Evolutionary conservation across 768 basidiomycete species (phyloP).

Genomic region (Harrya chromipes): DNA sequence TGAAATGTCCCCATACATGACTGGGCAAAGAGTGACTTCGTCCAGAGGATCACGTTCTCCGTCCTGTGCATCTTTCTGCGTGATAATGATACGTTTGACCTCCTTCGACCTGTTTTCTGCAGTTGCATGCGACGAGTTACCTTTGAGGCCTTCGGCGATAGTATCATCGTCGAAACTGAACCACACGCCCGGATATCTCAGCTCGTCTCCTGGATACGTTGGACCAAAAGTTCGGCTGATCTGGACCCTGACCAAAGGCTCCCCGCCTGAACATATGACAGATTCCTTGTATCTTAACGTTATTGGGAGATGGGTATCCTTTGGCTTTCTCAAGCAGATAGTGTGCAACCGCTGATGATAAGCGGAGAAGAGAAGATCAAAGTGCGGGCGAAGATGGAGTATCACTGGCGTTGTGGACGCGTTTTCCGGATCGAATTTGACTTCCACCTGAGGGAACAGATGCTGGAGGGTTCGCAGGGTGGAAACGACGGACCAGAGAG

Average conservation of each 20-base stretch:
- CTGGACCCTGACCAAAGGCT: conserved; percentile 57
- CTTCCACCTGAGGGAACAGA: conserved; percentile 74
- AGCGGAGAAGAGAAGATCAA: conserved; percentile 83
- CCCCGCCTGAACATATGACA: conserved; percentile 57
- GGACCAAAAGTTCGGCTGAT: conserved; percentile 79
- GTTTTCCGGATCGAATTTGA: conserved; percentile 77
- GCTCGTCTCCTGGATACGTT: conserved; percentile 74
- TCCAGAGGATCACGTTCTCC: conserved; percentile 65
- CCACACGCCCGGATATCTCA: conserved; percentile 80
- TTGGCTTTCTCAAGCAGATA: conserved; percentile 67
- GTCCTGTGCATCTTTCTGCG: conserved; percentile 60
- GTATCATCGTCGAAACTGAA: conserved; percentile 82
- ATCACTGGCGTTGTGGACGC: conserved; percentile 70
- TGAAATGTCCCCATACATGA: conserved; percentile 71
- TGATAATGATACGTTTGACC: conserved; percentile 71
- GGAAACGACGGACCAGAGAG: conserved; percentile 76
- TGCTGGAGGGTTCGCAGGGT: conserved; percentile 62
- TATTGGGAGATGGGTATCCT: conserved; percentile 63
- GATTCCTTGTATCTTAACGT: conserved; percentile 65
- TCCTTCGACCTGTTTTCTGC: conserved; percentile 66
- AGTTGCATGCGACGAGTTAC: conserved; percentile 32
- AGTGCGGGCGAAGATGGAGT: conserved; percentile 74
- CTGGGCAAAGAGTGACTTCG: conserved; percentile 61
- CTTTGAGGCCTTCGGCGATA: conserved; percentile 52
- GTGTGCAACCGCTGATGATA: conserved; percentile 77